phyloP scores from a whole-genome alignment of 805 yeast genomes.

The Cyberlindnera euphorbiiphila region DNA sequence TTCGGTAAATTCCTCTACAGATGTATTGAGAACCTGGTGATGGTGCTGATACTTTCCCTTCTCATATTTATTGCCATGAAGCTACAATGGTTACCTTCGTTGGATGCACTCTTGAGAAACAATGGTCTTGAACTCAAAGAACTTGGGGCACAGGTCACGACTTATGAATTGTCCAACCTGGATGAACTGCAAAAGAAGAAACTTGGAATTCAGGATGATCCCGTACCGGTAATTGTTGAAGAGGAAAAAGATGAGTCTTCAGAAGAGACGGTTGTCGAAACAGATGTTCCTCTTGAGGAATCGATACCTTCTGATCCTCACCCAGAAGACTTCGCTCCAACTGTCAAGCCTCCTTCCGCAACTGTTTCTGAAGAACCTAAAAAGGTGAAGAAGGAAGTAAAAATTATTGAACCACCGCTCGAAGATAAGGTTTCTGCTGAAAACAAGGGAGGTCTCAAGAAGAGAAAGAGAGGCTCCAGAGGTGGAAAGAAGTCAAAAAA shows the following conservation, averaged over 20 bases:
- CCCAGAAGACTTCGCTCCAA: background rate
- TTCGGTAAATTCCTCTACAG: slow-evolving; percentile 32
- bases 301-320: background rate
- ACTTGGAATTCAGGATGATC: slow-evolving; percentile 1
- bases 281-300: background rate
- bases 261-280: background rate
- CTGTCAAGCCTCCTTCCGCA: background rate
- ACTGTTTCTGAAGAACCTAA: background rate
- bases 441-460: slow-evolving; percentile 39
- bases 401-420: slow-evolving; percentile 28
- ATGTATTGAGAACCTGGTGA: slow-evolving; percentile 37
- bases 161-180: slow-evolving; percentile 3
- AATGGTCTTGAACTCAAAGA: slow-evolving; percentile 31
- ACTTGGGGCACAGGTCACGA: slow-evolving; percentile 11
- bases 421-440: slow-evolving; percentile 20
- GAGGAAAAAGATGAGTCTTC: background rate
- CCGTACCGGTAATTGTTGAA: background rate
- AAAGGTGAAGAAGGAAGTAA: slow-evolving; percentile 24
- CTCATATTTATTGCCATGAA: slow-evolving; percentile 29
- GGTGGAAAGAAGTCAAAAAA: slow-evolving; percentile 67
- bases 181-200: slow-evolving; percentile 5
- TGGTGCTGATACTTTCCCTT: slow-evolving; percentile 30
- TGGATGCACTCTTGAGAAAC: slow-evolving; percentile 30
- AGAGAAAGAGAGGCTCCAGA: slow-evolving; percentile 78
- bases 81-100: slow-evolving; percentile 31